Evolutionary conservation across 2,329 filamentous ascomycete genomes (phyloP), one percentile per base, ranked within the genome.

Genomic region (Metarhizium humberi): DNA sequence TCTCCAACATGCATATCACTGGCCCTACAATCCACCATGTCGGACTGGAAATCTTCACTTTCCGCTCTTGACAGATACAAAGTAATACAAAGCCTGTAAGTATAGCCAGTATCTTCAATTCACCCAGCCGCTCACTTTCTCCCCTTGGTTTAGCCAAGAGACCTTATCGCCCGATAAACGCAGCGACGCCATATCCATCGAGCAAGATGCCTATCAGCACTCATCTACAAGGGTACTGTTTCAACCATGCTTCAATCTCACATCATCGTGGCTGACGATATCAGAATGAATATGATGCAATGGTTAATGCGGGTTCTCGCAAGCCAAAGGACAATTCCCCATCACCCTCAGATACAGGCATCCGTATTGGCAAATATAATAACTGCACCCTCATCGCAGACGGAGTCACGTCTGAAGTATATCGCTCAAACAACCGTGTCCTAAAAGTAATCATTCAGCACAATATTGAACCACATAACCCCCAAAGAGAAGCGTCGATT

Each of bases 371-470:
- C 8, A 32, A 67, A 5, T 85, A 84, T 60, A 48, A 59, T 18
- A 69, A 76, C 57, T 87, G 84, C 64, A 70, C 72, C 30, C 77
- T 78, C 60, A 65, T 86, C n/a, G 75, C 76, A 49, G 75, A 76
- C 59, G 94, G 94, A 20, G 75, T 92, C 13, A 94, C 90, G 58
- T 94, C 92, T 18, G 82, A 86, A 55, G 84, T 99, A 52, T 97
- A 92, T 73, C 86, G 86, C 62, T 84, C 84, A 45, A 72, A 68
- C 25, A 63, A 72, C 53, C 73, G 75, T 18, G 94, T 92, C 2
- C 75, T 99, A 51, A 99, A 99, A 68, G 84, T 96, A 57, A 95
- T 94, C 40, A 84, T 83, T 36, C 85, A 85, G 42, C 76, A 79
- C 54, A 84, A 87, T 72, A 79, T 85, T 42, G 84, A 88, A 56